phyloP scores from a whole-genome alignment of 805 yeast genomes.

The Metschnikowia kunwiensis region DNA sequence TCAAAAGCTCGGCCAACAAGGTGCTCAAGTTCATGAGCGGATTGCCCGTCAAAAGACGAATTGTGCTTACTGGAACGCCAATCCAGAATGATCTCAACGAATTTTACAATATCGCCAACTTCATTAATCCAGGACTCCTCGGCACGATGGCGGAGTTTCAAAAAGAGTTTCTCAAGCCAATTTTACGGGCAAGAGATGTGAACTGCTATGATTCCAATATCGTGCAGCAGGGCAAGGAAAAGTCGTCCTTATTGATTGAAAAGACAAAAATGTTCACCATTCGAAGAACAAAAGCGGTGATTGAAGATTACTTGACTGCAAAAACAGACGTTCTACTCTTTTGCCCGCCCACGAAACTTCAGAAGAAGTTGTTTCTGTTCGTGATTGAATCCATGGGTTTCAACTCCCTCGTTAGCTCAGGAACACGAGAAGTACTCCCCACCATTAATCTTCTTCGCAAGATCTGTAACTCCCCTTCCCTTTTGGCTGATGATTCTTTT shows the following conservation, averaged over 20 bases:
- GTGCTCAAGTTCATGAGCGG: conserved; percentile 59
- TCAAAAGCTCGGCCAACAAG: conserved; percentile 73
- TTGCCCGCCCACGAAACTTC: conserved; percentile 69
- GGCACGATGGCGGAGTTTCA: conserved; percentile 62
- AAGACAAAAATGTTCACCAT: conserved; percentile 66
- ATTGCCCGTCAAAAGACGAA: conserved; percentile 52
- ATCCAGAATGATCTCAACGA: conserved; percentile 89
- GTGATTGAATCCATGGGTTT: conserved; percentile 41
- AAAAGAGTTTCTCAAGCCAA: conserved; percentile 64
- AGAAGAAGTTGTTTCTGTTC: conserved; percentile 52
- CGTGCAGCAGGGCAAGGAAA: conserved; percentile 54
- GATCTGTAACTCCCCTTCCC: conserved; percentile 76
- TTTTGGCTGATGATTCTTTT: conserved; percentile 49
- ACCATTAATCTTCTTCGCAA: conserved; percentile 75
- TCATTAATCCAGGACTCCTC: conserved; percentile 78
- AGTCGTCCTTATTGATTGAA: conserved; percentile 59
- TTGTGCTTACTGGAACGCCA: conserved; percentile 85
- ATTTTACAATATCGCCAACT: conserved; percentile 75
- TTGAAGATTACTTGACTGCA: conserved; percentile 61
- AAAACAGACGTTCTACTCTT: conserved; percentile 75
- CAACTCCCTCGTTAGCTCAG: conserved; percentile 26
- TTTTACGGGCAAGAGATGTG: conserved; percentile 62
- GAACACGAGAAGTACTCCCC: conserved; percentile 48
- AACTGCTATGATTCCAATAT: conserved; percentile 50
- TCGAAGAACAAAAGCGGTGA: conserved; percentile 63